Conservation (phyloP, 768 basidiomycete genomes). For the Lentinula detonsa region DNA sequence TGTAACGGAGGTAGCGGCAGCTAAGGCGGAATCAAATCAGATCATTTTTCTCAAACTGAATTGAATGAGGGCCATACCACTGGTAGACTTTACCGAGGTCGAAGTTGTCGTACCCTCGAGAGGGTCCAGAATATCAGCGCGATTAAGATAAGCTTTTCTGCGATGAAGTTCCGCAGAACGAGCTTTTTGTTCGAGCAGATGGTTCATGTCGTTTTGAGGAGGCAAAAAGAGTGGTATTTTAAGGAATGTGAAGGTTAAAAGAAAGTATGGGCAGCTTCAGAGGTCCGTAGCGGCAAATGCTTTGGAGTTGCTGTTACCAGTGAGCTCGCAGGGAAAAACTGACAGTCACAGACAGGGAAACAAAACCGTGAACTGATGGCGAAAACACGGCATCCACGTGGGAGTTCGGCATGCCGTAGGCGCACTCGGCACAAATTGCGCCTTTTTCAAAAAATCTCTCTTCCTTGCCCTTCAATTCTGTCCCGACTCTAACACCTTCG, state of each 20-base stretch:
- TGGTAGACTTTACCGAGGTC: not conserved
- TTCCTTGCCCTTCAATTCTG: no score
- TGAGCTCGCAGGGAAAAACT: not conserved
- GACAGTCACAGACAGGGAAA: not conserved
- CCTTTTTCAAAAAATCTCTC: no score
- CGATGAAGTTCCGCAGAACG: not conserved
- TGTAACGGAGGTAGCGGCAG: not conserved
- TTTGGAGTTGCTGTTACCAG: not conserved
- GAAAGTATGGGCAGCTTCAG: not conserved
- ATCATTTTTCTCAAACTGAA: not conserved
- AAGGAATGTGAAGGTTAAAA: not conserved
- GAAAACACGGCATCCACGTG: not conserved
- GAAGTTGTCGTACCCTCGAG: not conserved
- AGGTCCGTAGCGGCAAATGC: not conserved
- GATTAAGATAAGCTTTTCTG: slow-evolving; percentile 1
- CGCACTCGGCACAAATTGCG: no score
- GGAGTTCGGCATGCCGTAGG: no score
- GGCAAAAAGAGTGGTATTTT: not conserved
- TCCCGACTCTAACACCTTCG: no score
- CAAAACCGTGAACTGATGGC: not conserved
- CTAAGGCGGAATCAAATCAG: not conserved
- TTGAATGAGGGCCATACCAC: not conserved
- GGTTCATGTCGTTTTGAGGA: not conserved
- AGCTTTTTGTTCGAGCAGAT: not conserved
- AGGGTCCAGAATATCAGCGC: not conserved